Base-by-base conservation (phyloP, 352 stramenopile genomes). In the Phytopythium mirpurense region DNA sequence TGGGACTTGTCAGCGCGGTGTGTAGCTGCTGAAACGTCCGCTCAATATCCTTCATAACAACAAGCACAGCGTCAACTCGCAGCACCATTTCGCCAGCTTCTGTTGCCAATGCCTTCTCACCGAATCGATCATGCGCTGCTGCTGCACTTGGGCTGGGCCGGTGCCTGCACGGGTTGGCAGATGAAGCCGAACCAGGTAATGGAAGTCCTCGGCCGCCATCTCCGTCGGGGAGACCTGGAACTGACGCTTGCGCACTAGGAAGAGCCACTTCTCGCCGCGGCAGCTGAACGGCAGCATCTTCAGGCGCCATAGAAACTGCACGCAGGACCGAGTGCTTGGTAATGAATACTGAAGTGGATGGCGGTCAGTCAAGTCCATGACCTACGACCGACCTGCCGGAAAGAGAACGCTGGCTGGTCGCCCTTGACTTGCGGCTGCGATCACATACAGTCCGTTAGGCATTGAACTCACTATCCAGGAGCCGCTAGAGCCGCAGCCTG, bases 191-290 rank as follows among this genome's bases (percentile, higher is more conserved):
- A 64, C 47, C 16, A 80, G 35, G 54, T 66, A 67, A 23, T 72
- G 59, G 21, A 72, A 75, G 16, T 78, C 60, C 23, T 75, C 62
- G 11, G 50, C 58, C 10, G 57, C 60, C 15, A 80, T 31, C 34
- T 71, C 56, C 2, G 68, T 72, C 2, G 56, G 58, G 9, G 53
- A 52, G 38, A 75, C 59, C 10, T 57, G 40, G 18, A 65, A 74
- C 43, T 68, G 68, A 5, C 60, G 54, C 27, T 69, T 76, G 29
- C 63, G 68, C 46, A 70, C 57, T 27, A 72, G 57, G 47, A 67
- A 82, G 11, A 82, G 59, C 71, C 71, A 78, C 51, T 78, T 78
- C 38, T 82, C 71, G 21, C 65, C 71, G 16, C 70, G 71, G 4
- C 58, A 74, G 26, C 57, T 46, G 34, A 78, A 78, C 31, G 71